Evolutionary conservation across 129 eudicot genomes (phyloP).

Genomic region (Pulicaria dysenterica): DNA sequence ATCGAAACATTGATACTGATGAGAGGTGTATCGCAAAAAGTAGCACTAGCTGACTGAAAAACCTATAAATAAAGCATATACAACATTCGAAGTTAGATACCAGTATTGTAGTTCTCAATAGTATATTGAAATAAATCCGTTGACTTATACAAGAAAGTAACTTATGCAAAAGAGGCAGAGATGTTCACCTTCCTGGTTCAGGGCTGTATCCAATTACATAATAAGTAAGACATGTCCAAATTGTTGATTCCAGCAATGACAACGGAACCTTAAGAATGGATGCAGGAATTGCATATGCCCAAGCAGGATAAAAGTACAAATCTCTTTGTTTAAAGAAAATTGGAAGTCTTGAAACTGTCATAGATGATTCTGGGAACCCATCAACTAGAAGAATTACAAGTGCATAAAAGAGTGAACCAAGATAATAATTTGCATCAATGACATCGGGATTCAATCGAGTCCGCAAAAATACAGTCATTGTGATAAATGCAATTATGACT

Average conservation of each 20-base stretch:
- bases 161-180: background rate
- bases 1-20: constrained; percentile 65
- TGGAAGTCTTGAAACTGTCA: constrained; percentile 74
- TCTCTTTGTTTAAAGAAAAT: constrained; percentile 85
- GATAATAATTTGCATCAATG: constrained; percentile 60
- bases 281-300: constrained; percentile 88
- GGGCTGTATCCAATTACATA: constrained; percentile 77
- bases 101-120: background rate
- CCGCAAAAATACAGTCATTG: constrained; percentile 71
- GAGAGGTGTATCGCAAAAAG: constrained; percentile 54
- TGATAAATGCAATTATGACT: constrained; percentile 47
- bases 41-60: constrained; percentile 57
- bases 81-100: constrained; percentile 3
- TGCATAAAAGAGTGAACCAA: constrained; percentile 68
- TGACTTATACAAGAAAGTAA: too few species aligned
- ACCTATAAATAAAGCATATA: constrained; percentile 35
- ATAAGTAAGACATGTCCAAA: constrained; percentile 76
- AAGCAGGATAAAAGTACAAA: constrained; percentile 83
- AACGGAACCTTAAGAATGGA: constrained; percentile 66
- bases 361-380: constrained; percentile 66
- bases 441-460: constrained; percentile 58
- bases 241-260: constrained; percentile 50
- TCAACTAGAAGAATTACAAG: constrained; percentile 61
- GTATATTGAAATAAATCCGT: too few species aligned
- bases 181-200: constrained; percentile 69